Evolutionary conservation across 1,139 yeast genomes (phyloP).

Genomic region (Yamadazyma siamensis): DNA sequence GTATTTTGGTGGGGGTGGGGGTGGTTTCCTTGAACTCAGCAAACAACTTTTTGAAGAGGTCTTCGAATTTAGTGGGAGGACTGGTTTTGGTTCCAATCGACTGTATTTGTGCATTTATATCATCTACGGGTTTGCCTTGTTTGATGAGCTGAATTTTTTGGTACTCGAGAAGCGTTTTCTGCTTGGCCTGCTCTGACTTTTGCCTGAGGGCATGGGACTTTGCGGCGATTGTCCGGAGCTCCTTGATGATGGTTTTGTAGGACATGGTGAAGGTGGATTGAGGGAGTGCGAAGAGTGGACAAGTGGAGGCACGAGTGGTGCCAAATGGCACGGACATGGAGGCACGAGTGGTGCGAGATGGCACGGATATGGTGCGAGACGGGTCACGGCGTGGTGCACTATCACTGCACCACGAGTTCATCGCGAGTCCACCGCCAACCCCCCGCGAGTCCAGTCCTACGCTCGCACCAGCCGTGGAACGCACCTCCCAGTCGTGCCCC

Average conservation of each 20-base stretch:
- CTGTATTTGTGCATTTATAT: conserved; percentile 29
- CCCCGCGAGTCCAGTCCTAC: no score
- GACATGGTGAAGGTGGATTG: no score
- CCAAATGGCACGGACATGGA: no score
- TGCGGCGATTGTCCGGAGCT: conserved; percentile 43
- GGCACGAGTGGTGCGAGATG: no score
- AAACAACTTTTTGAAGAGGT: conserved; percentile 23
- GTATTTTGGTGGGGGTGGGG: conserved; percentile 9
- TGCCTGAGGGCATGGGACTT: conserved; percentile 42
- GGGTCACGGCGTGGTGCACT: no score
- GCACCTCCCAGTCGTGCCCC: no score
- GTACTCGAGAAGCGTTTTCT: conserved; percentile 51
- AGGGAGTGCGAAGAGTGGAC: no score
- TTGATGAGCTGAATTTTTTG: conserved; percentile 49
- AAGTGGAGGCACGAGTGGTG: no score
- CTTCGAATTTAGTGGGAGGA: conserved; percentile 13
- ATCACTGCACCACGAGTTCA: no score
- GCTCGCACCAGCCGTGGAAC: no score
- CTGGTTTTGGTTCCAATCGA: conserved; percentile 17
- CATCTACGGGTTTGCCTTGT: conserved; percentile 34
- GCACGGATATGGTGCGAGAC: no score
- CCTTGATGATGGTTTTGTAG: conserved; percentile 31
- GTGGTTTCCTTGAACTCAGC: conserved; percentile 19
- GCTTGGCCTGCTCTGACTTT: conserved; percentile 45
- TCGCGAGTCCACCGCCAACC: no score